Evolutionary conservation across 2,329 filamentous ascomycete species (phyloP), one percentile per base, ranked within the genome.

Genomic region (Cadophora gregata): DNA sequence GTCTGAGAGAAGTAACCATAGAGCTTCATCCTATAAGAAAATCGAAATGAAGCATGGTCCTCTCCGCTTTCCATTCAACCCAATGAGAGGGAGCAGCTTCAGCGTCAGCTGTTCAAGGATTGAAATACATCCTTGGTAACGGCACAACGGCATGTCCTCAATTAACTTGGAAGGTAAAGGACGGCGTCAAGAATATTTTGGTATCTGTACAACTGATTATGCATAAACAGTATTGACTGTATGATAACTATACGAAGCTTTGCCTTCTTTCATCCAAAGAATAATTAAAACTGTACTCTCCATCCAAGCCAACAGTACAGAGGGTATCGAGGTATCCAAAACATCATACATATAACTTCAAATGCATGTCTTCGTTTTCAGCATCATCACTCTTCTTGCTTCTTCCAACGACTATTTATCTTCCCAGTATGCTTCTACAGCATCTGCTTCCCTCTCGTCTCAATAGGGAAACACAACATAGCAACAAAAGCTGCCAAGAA

Each of bases 391-490:
- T 59, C 27, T 29, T 14, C 14, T 7, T n/a, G n/a, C 9, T 5
- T 16, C n/a, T 55, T 25, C 25, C 29, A 14, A 29, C 24, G n/a
- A 29, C 33, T 33, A 16, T 16, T 42, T 21, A 21, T 51, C 59
- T 62, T 16, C 3, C 42, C 48, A 6, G 5, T 33, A 10, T 6
- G 10, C 42, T 10, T 51, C 47, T 55, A 89, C 56, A 89, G 75
- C 51, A 85, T 81, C 75, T 88, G 85, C 68, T 84, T 81, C 8
- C 87, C 86, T 66, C 86, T 80, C 27, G 86, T 89, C 80, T 90
- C 87, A 66, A 90, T 88, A 1, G 87, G 87, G 66, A 90, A 85
- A 69, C 86, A 72, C 50, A 85, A 82, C 78, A 89, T 88, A 25
- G 81, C 86, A 27, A 86, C 79, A 76, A 88, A 89, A 0, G 87